Evolutionary conservation across 768 basidiomycete species (phyloP).

Genomic region (Strobilomyces echinocephalus): DNA sequence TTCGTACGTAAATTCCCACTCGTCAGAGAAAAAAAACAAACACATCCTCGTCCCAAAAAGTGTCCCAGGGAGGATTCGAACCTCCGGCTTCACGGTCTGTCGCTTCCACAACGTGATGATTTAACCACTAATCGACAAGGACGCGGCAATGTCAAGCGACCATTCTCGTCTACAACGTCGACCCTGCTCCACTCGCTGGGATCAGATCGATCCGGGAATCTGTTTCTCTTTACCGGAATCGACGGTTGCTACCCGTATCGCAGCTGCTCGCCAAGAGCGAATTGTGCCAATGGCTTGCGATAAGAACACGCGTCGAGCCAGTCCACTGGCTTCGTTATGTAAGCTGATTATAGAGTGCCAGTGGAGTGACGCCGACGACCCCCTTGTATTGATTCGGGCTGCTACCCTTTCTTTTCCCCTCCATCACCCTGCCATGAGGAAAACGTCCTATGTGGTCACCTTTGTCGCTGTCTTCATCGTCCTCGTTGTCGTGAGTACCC

Average conservation of each 20-base stretch:
- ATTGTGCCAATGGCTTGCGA: conserved; percentile 23
- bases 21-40: neutral
- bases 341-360: conserved; percentile 1
- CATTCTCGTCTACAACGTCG: neutral
- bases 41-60: neutral
- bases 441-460: conserved; percentile 62
- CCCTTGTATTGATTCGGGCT: neutral
- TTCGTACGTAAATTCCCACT: conserved; percentile 15
- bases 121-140: conserved; percentile 44
- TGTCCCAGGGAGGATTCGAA: conserved; percentile 38
- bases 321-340: neutral
- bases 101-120: conserved; percentile 39
- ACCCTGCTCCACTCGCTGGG: neutral
- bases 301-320: neutral
- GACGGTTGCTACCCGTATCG: too few relatives aligned
- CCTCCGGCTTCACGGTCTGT: conserved; percentile 37
- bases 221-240: too few relatives aligned
- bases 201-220: neutral
- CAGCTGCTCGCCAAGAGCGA: neutral
- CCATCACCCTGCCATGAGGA: conserved; percentile 45
- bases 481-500: conserved; percentile 46
- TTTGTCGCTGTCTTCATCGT: conserved; percentile 52
- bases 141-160: conserved; percentile 7
- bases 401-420: neutral
- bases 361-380: neutral